These are phyloP conservation scores for Neurospora sp. DNA, from an alignment of 495 filamentous ascomycete species.

Conservation along the genomic window DNA sequence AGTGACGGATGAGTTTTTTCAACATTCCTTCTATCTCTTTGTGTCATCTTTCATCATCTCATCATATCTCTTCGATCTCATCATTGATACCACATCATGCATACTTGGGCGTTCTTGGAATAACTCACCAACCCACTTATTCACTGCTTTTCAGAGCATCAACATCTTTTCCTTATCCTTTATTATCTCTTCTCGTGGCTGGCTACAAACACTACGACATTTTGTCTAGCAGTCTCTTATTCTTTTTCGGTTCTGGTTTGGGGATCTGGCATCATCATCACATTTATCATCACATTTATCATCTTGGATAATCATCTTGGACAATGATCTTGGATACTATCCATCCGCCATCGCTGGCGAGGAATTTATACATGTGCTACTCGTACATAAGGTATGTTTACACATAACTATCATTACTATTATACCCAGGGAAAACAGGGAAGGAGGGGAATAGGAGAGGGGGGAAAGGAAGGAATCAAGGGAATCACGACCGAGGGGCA, in stretches of 20 bases:
- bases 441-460: neutral
- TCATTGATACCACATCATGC: neutral
- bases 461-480: neutral
- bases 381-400: neutral
- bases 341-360: neutral
- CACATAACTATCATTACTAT: neutral
- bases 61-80: neutral
- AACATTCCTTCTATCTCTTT: conserved; percentile 3
- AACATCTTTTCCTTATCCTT: neutral
- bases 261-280: neutral
- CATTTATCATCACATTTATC: neutral
- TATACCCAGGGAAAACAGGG: neutral
- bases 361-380: neutral
- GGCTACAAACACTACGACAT: neutral
- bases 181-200: neutral
- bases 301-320: neutral
- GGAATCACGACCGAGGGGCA: neutral
- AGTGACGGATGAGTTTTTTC: neutral
- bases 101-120: neutral
- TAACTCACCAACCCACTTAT: neutral
- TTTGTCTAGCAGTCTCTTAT: neutral
- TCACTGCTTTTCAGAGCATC: neutral
- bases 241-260: neutral
- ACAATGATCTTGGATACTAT: neutral
- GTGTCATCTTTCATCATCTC: neutral